These are phyloP conservation scores for Croton setiger DNA, from an alignment of 441 rosid genomes.

Conservation along the genomic window DNA sequence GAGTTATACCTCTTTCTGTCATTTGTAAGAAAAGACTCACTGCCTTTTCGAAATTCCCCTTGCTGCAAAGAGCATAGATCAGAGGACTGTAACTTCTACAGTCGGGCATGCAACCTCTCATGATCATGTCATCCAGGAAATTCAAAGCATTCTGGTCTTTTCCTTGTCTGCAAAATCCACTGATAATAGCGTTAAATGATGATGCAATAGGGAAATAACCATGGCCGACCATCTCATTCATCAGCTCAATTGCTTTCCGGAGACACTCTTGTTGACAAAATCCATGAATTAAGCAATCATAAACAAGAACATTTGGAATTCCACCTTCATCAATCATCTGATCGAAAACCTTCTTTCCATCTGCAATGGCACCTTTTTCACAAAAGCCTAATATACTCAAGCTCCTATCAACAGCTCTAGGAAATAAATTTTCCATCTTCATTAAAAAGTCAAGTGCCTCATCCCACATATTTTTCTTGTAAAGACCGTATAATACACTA, in stretches of 20 bases:
- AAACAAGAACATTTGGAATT: slow-evolving; percentile 44
- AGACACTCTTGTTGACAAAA: slow-evolving; percentile 45
- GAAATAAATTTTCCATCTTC: slow-evolving; percentile 65
- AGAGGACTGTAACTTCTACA: slow-evolving; percentile 42
- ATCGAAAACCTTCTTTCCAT: slow-evolving; percentile 47
- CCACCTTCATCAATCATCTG: slow-evolving; percentile 55
- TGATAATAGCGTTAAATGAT: slow-evolving; percentile 52
- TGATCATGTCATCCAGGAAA: slow-evolving; percentile 60
- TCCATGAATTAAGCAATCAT: slow-evolving; percentile 54
- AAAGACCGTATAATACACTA: slow-evolving; percentile 64
- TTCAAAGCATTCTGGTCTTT: slow-evolving; percentile 48
- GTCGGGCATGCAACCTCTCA: slow-evolving; percentile 52
- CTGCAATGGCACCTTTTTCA: slow-evolving; percentile 42
- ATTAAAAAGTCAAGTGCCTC: slow-evolving; percentile 60
- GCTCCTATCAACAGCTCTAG: slow-evolving; percentile 63
- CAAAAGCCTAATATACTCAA: slow-evolving; percentile 53
- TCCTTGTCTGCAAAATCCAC: slow-evolving; percentile 55
- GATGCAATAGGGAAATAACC: slow-evolving; percentile 50
- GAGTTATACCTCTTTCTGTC: slow-evolving; percentile 55
- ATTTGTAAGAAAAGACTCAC: slow-evolving; percentile 42
- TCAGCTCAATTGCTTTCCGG: slow-evolving; percentile 48
- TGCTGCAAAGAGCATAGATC: slow-evolving; percentile 43
- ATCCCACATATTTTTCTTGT: slow-evolving; percentile 44
- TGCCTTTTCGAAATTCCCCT: slow-evolving; percentile 45
- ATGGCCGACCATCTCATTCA: slow-evolving; percentile 52